Evolutionary conservation across 257 asterid genomes (phyloP), one percentile per base, ranked within the genome.

Genomic region (Galeopsis tetrahit): DNA sequence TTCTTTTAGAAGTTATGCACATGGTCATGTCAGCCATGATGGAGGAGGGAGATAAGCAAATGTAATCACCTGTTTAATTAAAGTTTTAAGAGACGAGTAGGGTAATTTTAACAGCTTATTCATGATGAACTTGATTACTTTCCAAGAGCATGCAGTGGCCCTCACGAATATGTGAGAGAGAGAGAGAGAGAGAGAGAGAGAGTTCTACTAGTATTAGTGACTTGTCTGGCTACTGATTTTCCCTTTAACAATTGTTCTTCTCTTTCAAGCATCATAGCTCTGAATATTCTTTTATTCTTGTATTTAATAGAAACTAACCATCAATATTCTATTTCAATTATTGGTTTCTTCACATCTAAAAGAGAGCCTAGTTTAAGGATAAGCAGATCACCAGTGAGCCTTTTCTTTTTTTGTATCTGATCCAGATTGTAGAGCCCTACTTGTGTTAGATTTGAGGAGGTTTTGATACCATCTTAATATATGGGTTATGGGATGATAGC

Each of bases 391-490:
- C 31, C 43, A 44, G 69, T 15, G 55, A 4, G 48, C 63, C 36
- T 31, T 66, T 43, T 10, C 36, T 32, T 28, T 5, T 14, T 53
- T 44, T 56, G 28, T 21, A 21, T 21, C 28, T 21, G 28, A 21
- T 21, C 28, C 28, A 21, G 28, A 21, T 21, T 21, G 28, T 21
- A 21, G 28, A 21, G 28, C 28, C 28, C 28, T 21, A 21, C 28
- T 10, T 21, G 28, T 21, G 28, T 21, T 21, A 21, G 33, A 8
- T 56, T 40, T 14, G 17, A 31, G 60, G 49, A 57, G 58, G 34
- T 56, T 68, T 56, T 68, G 38, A 64, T 35, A 67, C 11, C 53
- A 49, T 58, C 36, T 58, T 32, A 65, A 65, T 43, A 61, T 72
- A 21, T 21, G 28, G 38, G 53, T 17, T 51, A 36, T 14, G n/a